Percentiles rank a stretch among this genome's conserved stretches.
Conservation (phyloP, 805 yeast genomes). For the Metschnikowia corniflorae region DNA sequence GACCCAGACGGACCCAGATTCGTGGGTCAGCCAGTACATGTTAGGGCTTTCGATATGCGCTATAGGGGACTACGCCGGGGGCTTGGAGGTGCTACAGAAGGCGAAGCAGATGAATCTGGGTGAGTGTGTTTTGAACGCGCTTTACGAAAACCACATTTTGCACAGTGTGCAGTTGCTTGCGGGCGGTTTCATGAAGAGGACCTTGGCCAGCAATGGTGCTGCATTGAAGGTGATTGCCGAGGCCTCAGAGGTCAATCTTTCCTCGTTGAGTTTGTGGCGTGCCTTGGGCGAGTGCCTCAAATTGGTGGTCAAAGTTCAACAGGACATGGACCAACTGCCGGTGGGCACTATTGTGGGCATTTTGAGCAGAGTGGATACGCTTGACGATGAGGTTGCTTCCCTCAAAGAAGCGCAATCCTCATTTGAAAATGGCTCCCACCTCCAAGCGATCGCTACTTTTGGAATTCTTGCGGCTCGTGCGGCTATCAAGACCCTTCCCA, state of each 20-base stretch:
- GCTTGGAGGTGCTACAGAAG: slow-evolving; percentile 45
- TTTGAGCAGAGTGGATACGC: slow-evolving; percentile 19
- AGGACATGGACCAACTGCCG: slow-evolving; percentile 51
- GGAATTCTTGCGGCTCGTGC: slow-evolving; percentile 47
- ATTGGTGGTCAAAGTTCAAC: slow-evolving; percentile 53
- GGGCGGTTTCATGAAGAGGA: slow-evolving; percentile 67
- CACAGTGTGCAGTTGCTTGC: slow-evolving; percentile 50
- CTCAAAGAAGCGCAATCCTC: slow-evolving; percentile 14
- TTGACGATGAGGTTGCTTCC: slow-evolving; percentile 18
- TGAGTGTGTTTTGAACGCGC: slow-evolving; percentile 42
- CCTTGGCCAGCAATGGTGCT: slow-evolving; percentile 44
- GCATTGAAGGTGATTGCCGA: slow-evolving; percentile 43
- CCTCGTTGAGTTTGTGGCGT: slow-evolving; percentile 64
- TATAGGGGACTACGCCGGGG: slow-evolving; percentile 62
- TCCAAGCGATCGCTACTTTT: slow-evolving; percentile 36
- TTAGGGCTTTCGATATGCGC: slow-evolving; percentile 62
- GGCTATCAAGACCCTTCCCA: slow-evolving; percentile 36
- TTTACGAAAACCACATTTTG: slow-evolving; percentile 55
- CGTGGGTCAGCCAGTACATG: slow-evolving; percentile 64
- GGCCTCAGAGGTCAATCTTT: slow-evolving; percentile 33
- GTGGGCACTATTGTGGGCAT: slow-evolving; percentile 16
- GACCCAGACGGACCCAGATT: slow-evolving; percentile 46
- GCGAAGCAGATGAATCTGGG: slow-evolving; percentile 43
- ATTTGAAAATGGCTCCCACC: slow-evolving; percentile 14
- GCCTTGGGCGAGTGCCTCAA: slow-evolving; percentile 54